These are phyloP conservation scores for Pleurozium schreberi DNA, from an alignment of 225 moss, liverwort and hornwort genomes.

Conservation along the genomic window DNA sequence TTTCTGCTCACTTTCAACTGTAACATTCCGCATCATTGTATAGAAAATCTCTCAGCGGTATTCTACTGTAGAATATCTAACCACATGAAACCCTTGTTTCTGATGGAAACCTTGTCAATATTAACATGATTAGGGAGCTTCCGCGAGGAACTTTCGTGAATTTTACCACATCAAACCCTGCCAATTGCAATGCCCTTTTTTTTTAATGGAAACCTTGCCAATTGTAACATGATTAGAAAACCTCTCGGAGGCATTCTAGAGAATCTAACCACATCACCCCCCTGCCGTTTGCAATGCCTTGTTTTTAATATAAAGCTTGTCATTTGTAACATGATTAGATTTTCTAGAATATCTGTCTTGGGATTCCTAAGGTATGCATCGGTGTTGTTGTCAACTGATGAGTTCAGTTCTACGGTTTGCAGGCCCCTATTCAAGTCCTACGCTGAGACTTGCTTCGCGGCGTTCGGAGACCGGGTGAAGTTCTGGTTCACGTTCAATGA, in stretches of 20 bases:
- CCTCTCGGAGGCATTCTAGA: background rate
- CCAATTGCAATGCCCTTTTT: background rate
- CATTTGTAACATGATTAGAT: background rate
- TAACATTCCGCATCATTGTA: background rate
- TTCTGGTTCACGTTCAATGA: conserved; percentile 58
- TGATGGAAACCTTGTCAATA: background rate
- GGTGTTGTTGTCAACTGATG: too few species aligned
- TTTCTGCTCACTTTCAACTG: background rate
- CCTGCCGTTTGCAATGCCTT: background rate
- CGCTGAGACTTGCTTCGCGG: conserved; percentile 36
- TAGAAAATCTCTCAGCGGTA: background rate
- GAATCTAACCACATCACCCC: background rate
- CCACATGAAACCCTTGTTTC: background rate
- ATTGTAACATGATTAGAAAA: background rate
- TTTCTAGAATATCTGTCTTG: background rate
- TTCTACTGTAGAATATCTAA: background rate
- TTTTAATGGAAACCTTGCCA: background rate
- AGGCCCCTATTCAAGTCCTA: background rate
- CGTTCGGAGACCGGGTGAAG: conserved; percentile 53
- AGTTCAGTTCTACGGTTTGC: too few species aligned
- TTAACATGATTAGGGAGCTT: background rate
- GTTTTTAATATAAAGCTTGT: background rate
- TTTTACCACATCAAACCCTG: background rate
- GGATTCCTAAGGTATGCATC: too few species aligned
- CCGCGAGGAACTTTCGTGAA: background rate